These are phyloP conservation scores for Fusarium sublunatum DNA, from an alignment of 2,329 filamentous ascomycete genomes.

Conservation along the genomic window DNA sequence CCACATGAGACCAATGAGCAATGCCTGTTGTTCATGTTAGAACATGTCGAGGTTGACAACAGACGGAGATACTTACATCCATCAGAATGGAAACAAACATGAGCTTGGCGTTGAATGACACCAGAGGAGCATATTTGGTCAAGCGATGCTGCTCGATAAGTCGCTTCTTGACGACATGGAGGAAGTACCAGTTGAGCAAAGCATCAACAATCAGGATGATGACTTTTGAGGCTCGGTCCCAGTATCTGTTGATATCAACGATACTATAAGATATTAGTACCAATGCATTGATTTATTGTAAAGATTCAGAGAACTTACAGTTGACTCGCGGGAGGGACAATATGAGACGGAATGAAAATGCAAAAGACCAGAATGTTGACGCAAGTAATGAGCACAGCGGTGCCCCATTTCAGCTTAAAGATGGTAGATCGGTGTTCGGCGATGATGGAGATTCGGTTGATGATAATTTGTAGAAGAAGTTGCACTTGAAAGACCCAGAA, in stretches of 20 bases:
- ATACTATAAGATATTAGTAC: constrained; percentile 33
- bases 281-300: rapidly evolving
- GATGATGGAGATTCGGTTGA: constrained; percentile 64
- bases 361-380: constrained; percentile 66
- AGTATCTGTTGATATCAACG: constrained; percentile 60
- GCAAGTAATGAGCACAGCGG: constrained; percentile 56
- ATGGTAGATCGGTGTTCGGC: constrained; percentile 55
- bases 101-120: constrained; percentile 62
- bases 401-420: constrained; percentile 59
- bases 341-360: constrained; percentile 64
- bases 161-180: constrained; percentile 58
- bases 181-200: constrained; percentile 64
- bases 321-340: constrained; percentile 52
- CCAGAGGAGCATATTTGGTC: constrained; percentile 62
- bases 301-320: constrained; percentile 44
- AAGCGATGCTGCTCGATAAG: constrained; percentile 60
- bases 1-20: constrained; percentile 52
- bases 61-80: constrained; percentile 52
- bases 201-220: constrained; percentile 63
- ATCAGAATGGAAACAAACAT: constrained; percentile 62
- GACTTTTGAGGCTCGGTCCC: constrained; percentile 65
- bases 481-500: constrained; percentile 61
- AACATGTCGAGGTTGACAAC: rapidly evolving
- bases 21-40: constrained; percentile 3
- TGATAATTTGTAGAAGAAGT: constrained; percentile 65